Conservation (phyloP, 352 stramenopile genomes). For the Phytopythium aichiense region DNA sequence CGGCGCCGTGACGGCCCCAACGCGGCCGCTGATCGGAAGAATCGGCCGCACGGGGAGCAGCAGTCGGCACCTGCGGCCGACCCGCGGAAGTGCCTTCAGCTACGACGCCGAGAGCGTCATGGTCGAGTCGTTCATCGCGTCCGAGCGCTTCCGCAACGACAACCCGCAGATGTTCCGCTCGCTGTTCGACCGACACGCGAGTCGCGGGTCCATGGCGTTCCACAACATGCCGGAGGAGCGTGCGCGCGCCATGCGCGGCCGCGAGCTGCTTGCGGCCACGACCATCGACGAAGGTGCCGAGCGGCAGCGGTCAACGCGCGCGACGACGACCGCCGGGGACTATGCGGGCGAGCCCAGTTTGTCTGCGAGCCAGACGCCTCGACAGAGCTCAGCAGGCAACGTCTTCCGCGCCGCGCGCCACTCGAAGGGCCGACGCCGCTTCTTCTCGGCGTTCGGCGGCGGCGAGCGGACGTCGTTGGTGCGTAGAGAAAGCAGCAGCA, state of each 20-base stretch:
- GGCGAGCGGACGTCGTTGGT: neutral
- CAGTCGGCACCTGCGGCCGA: slow-evolving; percentile 26
- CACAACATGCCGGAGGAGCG: slow-evolving; percentile 40
- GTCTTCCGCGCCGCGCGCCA: slow-evolving; percentile 63
- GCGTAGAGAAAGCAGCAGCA: neutral
- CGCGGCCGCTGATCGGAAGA: slow-evolving; percentile 21
- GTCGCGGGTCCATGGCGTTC: slow-evolving; percentile 81
- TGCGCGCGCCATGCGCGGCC: slow-evolving; percentile 8
- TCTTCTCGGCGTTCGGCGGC: slow-evolving; percentile 34
- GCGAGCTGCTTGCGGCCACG: slow-evolving; percentile 7
- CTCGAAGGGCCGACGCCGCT: slow-evolving; percentile 40
- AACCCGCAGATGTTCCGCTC: slow-evolving; percentile 35
- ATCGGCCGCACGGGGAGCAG: slow-evolving; percentile 19
- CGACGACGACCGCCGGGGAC: slow-evolving; percentile 16
- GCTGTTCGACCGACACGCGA: slow-evolving; percentile 79
- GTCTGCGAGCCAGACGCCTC: neutral
- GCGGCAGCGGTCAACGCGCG: slow-evolving; percentile 7
- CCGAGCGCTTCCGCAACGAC: slow-evolving; percentile 50
- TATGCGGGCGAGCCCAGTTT: slow-evolving; percentile 2
- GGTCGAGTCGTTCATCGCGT: slow-evolving; percentile 86
- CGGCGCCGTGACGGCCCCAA: slow-evolving; percentile 24
- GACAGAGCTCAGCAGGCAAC: slow-evolving; percentile 47
- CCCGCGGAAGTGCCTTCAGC: slow-evolving; percentile 79
- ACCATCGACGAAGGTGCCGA: neutral
- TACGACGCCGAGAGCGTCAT: slow-evolving; percentile 89